Conservation (phyloP, 345 rosid species). For the Linum trigynum region DNA sequence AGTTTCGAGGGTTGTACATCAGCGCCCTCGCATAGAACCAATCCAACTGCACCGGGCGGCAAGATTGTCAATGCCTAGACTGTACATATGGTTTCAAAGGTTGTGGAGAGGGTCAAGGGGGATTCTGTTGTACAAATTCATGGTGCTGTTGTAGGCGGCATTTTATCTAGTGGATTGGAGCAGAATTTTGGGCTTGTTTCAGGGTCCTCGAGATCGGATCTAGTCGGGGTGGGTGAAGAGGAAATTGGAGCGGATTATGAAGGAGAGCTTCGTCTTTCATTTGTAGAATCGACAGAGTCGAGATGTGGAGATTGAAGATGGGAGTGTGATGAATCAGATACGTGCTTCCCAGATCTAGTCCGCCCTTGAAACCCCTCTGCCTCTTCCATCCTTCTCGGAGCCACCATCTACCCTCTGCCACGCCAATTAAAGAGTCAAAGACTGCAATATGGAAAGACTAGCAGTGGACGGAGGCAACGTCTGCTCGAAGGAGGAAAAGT, state of each 20-base stretch:
- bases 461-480: too few relatives aligned
- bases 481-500: too few relatives aligned
- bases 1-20: slow-evolving; percentile 35
- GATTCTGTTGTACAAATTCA: slow-evolving; percentile 35
- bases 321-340: slow-evolving; percentile 51
- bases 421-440: too few relatives aligned
- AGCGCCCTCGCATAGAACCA: slow-evolving; percentile 40
- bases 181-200: slow-evolving; percentile 42
- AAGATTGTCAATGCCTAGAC: slow-evolving; percentile 47
- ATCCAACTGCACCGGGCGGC: slow-evolving; percentile 60
- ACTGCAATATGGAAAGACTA: too few relatives aligned
- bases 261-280: slow-evolving; percentile 55
- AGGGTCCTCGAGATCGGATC: slow-evolving; percentile 28
- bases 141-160: slow-evolving; percentile 60
- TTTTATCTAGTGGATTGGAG: slow-evolving; percentile 90
- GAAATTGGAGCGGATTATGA: slow-evolving; percentile 38
- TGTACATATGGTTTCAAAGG: slow-evolving; percentile 74
- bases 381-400: too few relatives aligned
- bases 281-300: slow-evolving; percentile 86
- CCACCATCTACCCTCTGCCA: too few relatives aligned
- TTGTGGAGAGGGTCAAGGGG: slow-evolving; percentile 36
- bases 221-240: slow-evolving; percentile 38
- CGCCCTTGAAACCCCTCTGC: too few relatives aligned
- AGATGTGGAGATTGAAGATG: slow-evolving; percentile 44
- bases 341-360: too few relatives aligned